phyloP scores from a whole-genome alignment of 768 basidiomycete species.

The Russula dissimulans region DNA sequence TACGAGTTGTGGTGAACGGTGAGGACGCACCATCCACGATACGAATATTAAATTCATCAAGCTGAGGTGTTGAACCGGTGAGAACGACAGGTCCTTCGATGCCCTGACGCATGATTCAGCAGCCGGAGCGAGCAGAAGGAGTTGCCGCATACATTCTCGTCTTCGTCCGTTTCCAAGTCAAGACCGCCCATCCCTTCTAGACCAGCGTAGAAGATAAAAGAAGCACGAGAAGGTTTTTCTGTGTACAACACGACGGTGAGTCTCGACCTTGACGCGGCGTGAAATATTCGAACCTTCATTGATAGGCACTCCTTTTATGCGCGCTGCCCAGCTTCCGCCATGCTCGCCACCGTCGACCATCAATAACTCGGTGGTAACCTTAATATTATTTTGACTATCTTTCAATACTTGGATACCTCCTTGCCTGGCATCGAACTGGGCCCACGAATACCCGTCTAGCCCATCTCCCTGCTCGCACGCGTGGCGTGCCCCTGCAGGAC shows the following conservation, averaged over 20 bases:
- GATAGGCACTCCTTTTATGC: conserved; percentile 76
- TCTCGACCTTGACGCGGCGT: not conserved
- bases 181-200: conserved; percentile 80
- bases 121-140: not conserved
- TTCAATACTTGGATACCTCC: conserved; percentile 80
- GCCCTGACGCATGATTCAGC: conserved; percentile 41
- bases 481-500: conserved; percentile 59
- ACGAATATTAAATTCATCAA: conserved; percentile 76
- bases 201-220: conserved; percentile 80
- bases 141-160: conserved; percentile 52
- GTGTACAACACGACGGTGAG: not conserved
- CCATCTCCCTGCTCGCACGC: conserved; percentile 84
- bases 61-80: conserved; percentile 61
- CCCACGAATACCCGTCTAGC: conserved; percentile 78
- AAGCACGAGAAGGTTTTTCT: conserved; percentile 49
- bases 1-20: not conserved
- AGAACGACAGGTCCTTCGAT: conserved; percentile 61
- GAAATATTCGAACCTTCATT: conserved; percentile 39
- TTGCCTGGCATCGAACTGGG: conserved; percentile 74
- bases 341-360: conserved; percentile 77
- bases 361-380: conserved; percentile 75
- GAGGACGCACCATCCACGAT: conserved; percentile 58
- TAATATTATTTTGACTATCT: conserved; percentile 76
- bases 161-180: conserved; percentile 68
- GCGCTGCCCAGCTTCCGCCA: conserved; percentile 84